Evolutionary conservation across 1,284 basidiomycete species (phyloP), one percentile per base, ranked within the genome.

Genomic region (Afroboletus lepidellus): DNA sequence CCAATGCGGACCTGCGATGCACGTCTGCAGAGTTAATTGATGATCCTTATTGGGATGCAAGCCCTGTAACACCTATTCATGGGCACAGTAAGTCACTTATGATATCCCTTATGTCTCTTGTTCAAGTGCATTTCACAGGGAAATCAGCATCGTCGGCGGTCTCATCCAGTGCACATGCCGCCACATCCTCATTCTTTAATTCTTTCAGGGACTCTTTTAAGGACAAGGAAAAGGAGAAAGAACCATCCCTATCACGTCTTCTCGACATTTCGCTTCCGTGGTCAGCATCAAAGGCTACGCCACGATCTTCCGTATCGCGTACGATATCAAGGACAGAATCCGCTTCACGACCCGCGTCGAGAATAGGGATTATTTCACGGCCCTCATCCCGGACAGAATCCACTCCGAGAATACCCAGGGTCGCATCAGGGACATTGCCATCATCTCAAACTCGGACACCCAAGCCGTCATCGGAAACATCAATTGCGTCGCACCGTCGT

Each of bases 1-100:
- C 90, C 2, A 87, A 88, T 61, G 84, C 86, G 12, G 84, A 88
- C 56, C 62, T 85, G 37, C 78, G 91, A 3, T 85, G 83, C 59
- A 87, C 80, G 2, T 84, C 89, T 5, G 68, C 72, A 1, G 78
- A 85, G 48, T 83, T 83, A 0, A 79, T 90, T 66, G 69, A 62
- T 16, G 89, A 93, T 62, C 55, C 74, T 1, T 92, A 87, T 69
- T 93, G 90, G 83, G 68, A 67, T 1, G 57, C 24, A 18, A 30
- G 34, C 25, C 47, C 54, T 18, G 55, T 23, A 41, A 54, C 46
- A 49, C 65, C 48, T 50, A 42, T 38, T 47, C 50, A 53, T 18
- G 44, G 38, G 0, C 69, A 69, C 51, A 65, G 71, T 70, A 48
- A 16, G 64, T 57, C 16, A 4, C 9, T 32, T 21, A 13, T 18